Evolutionary conservation across 345 rosid genomes (phyloP), one percentile per base, ranked within the genome.

Genomic region (Arabis alpina): DNA sequence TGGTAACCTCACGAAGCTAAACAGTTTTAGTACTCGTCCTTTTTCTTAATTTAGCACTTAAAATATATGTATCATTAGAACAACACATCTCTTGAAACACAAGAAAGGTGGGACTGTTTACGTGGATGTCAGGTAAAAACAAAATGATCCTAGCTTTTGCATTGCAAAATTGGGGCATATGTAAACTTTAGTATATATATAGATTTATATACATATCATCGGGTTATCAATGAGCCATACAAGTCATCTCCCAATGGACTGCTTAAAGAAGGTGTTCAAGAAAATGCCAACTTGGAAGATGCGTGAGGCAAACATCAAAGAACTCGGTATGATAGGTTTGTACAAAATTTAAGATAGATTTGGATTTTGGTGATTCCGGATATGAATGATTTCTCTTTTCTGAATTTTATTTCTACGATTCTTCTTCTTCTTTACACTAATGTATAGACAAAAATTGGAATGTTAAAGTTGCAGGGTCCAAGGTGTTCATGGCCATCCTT

Each of bases 401-500:
- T n/a, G n/a, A n/a, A n/a, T n/a, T n/a, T n/a, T n/a, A 15, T 41
- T 61, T 71, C 14, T 42, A 12, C 42, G 52, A 30, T n/a, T n/a
- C n/a, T 61, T 70, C 32, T 41, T 70, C 45, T 60, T 51, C 44
- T 28, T n/a, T n/a, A n/a, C n/a, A n/a, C n/a, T n/a, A n/a, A n/a
- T n/a, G n/a, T n/a, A n/a, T n/a, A n/a, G 10, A 54, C 14, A 34
- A 5, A 58, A 1, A 36, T 7, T 69, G 65, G 48, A 48, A 58
- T 14, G 11, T n/a, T 47, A 14, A 44, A 36, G 43, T 37, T 68
- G 80, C 76, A 66, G 76, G 55, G 24, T 54, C 77, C 42, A 87
- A 85, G 65, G n/a, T n/a, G 47, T 82, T 28, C 79, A 82, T 72
- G 89, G 83, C 42, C 56, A 7, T 59, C 65, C 68, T 49, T 0